A percentile compares a stretch with the other conserved stretches of the same genome.
Conservation (phyloP, 441 rosid genomes). For the Pelargonium australe region DNA sequence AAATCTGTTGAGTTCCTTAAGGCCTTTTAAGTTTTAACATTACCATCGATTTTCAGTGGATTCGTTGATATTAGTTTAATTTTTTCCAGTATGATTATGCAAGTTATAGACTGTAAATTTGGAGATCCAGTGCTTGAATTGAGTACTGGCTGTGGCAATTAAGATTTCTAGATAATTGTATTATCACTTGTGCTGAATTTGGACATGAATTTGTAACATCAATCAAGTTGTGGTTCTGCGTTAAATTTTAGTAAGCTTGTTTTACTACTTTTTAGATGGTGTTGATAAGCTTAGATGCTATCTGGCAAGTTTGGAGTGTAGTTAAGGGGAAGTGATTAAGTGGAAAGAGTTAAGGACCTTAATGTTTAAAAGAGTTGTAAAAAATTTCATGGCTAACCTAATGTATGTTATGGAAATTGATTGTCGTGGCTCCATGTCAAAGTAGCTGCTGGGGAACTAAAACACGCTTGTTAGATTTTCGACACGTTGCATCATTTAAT, state of each 20-base stretch:
- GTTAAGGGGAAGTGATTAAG: not conserved
- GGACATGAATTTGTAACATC: not conserved
- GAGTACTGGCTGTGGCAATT: too few relatives aligned
- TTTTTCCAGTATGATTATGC: too few relatives aligned
- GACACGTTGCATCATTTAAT: too few relatives aligned
- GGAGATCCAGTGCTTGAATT: not conserved
- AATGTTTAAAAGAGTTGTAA: not conserved
- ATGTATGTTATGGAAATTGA: not conserved
- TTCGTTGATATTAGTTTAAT: too few relatives aligned
- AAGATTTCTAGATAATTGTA: not conserved
- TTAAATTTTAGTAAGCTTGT: not conserved
- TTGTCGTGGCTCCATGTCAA: not conserved
- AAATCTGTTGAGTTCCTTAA: too few relatives aligned
- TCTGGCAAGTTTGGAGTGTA: not conserved
- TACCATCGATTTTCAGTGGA: too few relatives aligned
- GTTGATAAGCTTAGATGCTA: not conserved
- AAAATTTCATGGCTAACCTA: not conserved
- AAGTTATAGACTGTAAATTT: not conserved
- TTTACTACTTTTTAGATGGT: not conserved
- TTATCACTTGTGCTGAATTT: not conserved
- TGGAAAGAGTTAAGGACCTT: not conserved
- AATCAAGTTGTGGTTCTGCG: not conserved
- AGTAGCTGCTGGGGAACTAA: not conserved
- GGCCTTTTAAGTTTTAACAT: too few relatives aligned
- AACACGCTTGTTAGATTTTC: too few relatives aligned